Evolutionary conservation across 768 basidiomycete genomes (phyloP), one percentile per base, ranked within the genome.

Genomic region (Rhodosporidiobolus odoratus): DNA sequence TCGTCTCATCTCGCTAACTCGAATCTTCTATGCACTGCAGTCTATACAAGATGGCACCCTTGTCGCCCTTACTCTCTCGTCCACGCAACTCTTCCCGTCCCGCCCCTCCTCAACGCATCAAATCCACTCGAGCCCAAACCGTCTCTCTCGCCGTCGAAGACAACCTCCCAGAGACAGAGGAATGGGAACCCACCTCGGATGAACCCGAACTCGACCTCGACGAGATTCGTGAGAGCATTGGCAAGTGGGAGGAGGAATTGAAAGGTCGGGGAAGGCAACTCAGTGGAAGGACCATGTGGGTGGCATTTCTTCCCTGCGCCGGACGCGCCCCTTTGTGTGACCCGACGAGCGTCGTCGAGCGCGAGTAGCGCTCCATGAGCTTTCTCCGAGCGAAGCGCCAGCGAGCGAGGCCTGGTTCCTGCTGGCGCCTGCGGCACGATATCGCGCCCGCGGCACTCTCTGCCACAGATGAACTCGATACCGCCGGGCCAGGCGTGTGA

Each of bases 261-360:
- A 82, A 81, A 63, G 84, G 84, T 3, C 85, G 88, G 66, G 89
- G 87, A 52, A 85, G 89, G 65, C 83, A 85, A 2, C 85, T 96
- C 52, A 89, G 88, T 8, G 94, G 93, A 3, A 86, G 94, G 52
- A 89, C 96, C 79, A 85, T 98, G 76, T 94, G 95, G 76, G 88
- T 96, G n/a, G n/a, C n/a, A n/a, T 81, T 78, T 87, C 94, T 65
- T 92, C 92, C 71, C 83, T 93, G n/a, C n/a, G n/a, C n/a, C n/a
- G n/a, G n/a, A n/a, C n/a, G n/a, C n/a, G n/a, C n/a, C 77, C 15
- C 12, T 45, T 40, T 32, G 35, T 3, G 37, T 35, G 16, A 12
- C 23, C 50, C 23, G 9, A 1, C 25, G 35, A 30, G 25, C 10
- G 56, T 2, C 32, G 2, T 25, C 1, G 54, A 35, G 7, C 34